Evolutionary conservation across 2,329 filamentous ascomycete species (phyloP).

Genomic region (Hypoxylon sp.): DNA sequence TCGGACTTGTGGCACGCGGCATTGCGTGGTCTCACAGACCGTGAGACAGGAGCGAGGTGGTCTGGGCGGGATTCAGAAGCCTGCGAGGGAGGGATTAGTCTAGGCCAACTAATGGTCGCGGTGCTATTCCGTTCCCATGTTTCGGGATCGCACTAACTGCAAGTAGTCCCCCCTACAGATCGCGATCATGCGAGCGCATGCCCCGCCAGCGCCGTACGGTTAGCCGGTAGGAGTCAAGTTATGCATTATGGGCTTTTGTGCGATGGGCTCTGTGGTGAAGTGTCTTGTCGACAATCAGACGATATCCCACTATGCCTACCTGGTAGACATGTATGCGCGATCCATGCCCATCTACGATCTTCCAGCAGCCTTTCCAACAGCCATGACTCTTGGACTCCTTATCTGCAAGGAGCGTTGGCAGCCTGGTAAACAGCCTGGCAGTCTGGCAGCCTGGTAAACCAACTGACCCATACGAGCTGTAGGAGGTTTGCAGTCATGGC

Average conservation of each 20-base stretch:
- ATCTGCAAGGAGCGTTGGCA: conserved; percentile 5
- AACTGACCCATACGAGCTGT: conserved; percentile 9
- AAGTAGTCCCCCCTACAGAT: conserved; percentile 11
- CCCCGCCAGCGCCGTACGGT: too few relatives aligned
- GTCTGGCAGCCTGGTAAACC: conserved; percentile 4
- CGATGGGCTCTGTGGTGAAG: too few relatives aligned
- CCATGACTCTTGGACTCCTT: conserved; percentile 16
- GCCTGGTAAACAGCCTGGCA: not conserved
- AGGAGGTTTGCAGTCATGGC: conserved; percentile 16
- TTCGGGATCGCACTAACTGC: conserved; percentile 36
- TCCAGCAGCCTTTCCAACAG: conserved; percentile 6
- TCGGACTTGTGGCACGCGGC: conserved; percentile 14
- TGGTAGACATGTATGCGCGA: not conserved
- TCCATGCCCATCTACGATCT: conserved; percentile 1
- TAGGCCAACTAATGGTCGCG: conserved; percentile 9
- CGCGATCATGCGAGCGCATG: conserved; percentile 15
- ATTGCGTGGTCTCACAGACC: conserved; percentile 2
- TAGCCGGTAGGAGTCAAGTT: not conserved
- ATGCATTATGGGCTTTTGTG: not conserved
- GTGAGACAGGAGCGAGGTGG: conserved; percentile 25
- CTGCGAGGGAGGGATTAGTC: conserved; percentile 12
- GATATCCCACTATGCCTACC: not conserved
- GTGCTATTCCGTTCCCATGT: conserved; percentile 34
- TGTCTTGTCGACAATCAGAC: not conserved
- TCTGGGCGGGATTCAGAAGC: conserved; percentile 22